Base-by-base conservation (phyloP, 768 basidiomycete genomes). In the Termitomyces sp. region DNA sequence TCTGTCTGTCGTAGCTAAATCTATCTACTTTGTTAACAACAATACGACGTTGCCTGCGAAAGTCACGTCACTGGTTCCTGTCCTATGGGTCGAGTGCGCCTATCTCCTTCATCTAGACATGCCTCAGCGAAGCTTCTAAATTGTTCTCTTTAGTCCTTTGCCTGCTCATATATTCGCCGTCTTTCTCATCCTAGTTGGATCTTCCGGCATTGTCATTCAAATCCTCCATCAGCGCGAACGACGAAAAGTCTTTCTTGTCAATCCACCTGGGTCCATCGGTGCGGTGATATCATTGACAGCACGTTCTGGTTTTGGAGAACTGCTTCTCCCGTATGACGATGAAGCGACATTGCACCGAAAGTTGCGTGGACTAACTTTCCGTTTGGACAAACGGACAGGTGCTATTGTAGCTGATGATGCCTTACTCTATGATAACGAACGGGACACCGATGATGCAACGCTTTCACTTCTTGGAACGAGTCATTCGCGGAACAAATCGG, bases 191-290 rank as follows among this genome's bases (percentile, higher is more conserved):
- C 0, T 75, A 0, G 74, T 80, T 12, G 85, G 83, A 24, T 47
- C 79, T 56, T 54, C 74, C n/a, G 82, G 81, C 18, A 49, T 81
- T 7, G 62, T 72, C 50, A 51, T 84, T 16, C 84, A 86, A 56
- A 61, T 79, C 56, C 43, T 77, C 29, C 80, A 83, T 66, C 71
- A 72, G 24, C 73, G 70, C 22, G 71, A 77, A 53, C 76, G 86
- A 47, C 74, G 77, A 42, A 69, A 71, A 27, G 65, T 88, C 10
- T 76, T 76, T 64, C 69, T 88, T 10, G 74, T 82, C 1, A 72
- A 79, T 26, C 76, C 76, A 14, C 86, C 86, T 0, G 85, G 86
- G 18, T 81, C 77, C 47, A 84, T 88, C 56, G 87, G 82, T 6
- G 68, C 79, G 10, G 72, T 80, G 32, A 71, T 81, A 9, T 77